These are phyloP conservation scores for Aspergillus texensis DNA, from an alignment of 2,329 filamentous ascomycete species.

Conservation along the genomic window DNA sequence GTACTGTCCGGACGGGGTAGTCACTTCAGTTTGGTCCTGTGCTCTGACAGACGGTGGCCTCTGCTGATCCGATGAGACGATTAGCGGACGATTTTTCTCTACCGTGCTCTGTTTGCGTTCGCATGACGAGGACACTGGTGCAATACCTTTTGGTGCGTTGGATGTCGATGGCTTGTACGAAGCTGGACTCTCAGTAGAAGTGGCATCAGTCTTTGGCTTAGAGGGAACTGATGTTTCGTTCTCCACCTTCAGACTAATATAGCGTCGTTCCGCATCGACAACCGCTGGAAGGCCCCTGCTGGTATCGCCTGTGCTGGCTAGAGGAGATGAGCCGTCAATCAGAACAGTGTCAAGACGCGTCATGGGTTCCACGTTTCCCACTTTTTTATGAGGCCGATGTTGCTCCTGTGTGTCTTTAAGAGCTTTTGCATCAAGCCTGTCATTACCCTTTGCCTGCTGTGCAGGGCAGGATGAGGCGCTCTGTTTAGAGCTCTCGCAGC, in stretches of 20 bases:
- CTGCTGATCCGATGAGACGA: constrained; percentile 16
- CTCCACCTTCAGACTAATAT: constrained; percentile 17
- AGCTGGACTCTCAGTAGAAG: background rate
- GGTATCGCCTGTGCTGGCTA: constrained; percentile 18
- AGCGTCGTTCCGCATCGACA: constrained; percentile 12
- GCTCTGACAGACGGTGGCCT: background rate
- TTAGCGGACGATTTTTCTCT: constrained; percentile 12
- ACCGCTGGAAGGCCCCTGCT: constrained; percentile 19
- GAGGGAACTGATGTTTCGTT: background rate
- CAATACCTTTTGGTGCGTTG: constrained; percentile 1
- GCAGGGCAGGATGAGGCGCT: constrained; percentile 12
- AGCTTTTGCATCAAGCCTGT: background rate
- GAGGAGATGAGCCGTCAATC: constrained; percentile 21
- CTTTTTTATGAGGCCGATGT: constrained; percentile 7
- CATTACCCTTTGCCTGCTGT: background rate
- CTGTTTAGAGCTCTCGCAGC: constrained; percentile 4
- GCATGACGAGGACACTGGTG: background rate
- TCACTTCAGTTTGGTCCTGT: background rate
- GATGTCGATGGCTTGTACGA: constrained; percentile 12
- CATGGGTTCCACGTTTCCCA: constrained; percentile 3
- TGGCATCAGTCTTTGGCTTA: background rate
- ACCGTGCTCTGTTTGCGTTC: constrained; percentile 5
- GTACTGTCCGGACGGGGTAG: background rate
- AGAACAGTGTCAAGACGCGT: constrained; percentile 14
- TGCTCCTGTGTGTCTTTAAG: constrained; percentile 4